Evolutionary conservation across 192 early-diverging fungal species (phyloP).

Genomic region (Podila minutissima): DNA sequence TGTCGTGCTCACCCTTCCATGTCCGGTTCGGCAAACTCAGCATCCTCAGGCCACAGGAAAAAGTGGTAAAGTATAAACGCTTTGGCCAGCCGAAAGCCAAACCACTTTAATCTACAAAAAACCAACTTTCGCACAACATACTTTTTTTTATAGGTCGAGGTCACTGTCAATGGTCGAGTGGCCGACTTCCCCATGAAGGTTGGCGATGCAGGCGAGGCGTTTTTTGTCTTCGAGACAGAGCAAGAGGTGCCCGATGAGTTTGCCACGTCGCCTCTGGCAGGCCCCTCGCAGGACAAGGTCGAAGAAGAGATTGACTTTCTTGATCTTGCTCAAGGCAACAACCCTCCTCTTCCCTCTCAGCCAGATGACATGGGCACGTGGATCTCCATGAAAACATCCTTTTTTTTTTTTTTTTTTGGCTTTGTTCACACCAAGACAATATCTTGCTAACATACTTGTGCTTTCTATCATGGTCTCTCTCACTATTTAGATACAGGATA

Average conservation of each 20-base stretch:
- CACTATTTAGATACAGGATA: slow-evolving; percentile 21
- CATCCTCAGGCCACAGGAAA: slow-evolving; percentile 90
- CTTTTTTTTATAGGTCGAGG: slow-evolving; percentile 63
- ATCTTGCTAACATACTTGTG: neutral
- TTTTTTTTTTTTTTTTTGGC: neutral
- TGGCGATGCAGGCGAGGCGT: slow-evolving; percentile 95
- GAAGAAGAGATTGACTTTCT: slow-evolving; percentile 53
- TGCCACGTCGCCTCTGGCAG: slow-evolving; percentile 90
- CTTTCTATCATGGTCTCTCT: neutral
- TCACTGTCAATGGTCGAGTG: slow-evolving; percentile 82
- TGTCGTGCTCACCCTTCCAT: slow-evolving; percentile 97
- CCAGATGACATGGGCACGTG: slow-evolving; percentile 6
- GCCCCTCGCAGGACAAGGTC: slow-evolving; percentile 44
- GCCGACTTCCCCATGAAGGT: slow-evolving; percentile 94
- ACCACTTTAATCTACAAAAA: neutral
- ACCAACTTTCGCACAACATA: too few species aligned
- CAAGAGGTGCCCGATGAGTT: slow-evolving; percentile 90
- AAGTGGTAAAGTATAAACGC: slow-evolving; percentile 59
- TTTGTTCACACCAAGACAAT: neutral
- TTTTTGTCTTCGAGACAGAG: slow-evolving; percentile 96
- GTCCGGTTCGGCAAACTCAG: slow-evolving; percentile 98
- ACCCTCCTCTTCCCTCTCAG: neutral
- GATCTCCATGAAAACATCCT: neutral
- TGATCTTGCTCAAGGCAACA: slow-evolving; percentile 24
- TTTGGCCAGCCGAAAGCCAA: neutral